Evolutionary conservation across 2,329 filamentous ascomycete species (phyloP).

Genomic region (Laburnicola sp.): DNA sequence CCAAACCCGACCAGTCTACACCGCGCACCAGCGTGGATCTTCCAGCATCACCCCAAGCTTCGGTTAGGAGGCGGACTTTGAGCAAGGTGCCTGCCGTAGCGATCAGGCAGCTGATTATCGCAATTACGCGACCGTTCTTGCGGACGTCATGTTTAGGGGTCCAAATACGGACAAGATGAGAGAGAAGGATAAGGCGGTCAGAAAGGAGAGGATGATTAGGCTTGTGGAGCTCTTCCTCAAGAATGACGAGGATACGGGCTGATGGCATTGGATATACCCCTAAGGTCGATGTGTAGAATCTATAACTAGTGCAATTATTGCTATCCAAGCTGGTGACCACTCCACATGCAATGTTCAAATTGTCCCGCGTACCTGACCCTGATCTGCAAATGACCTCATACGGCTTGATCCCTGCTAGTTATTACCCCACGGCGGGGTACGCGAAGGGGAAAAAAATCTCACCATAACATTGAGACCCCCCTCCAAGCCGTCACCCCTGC

Average conservation of each 20-base stretch:
- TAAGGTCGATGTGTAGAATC: too few species aligned
- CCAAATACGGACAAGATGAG: constrained; percentile 42
- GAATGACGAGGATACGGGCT: constrained; percentile 3
- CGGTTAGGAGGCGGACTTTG: constrained; percentile 42
- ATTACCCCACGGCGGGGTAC: too few species aligned
- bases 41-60: constrained; percentile 40
- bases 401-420: too few species aligned
- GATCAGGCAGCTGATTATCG: constrained; percentile 64
- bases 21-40: constrained; percentile 34
- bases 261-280: background rate
- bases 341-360: too few species aligned
- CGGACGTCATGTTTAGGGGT: constrained; percentile 63
- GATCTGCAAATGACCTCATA: too few species aligned
- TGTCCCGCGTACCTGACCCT: too few species aligned
- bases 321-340: too few species aligned
- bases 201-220: constrained; percentile 66
- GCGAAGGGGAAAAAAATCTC: too few species aligned
- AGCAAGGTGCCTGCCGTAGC: constrained; percentile 54
- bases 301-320: too few species aligned
- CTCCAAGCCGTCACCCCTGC: background rate
- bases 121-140: constrained; percentile 67
- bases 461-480: too few species aligned
- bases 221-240: constrained; percentile 71
- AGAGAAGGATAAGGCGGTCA: constrained; percentile 62
- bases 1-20: constrained; percentile 25